Evolutionary conservation across 2,329 filamentous ascomycete species (phyloP), one percentile per base, ranked within the genome.

Genomic region (Sphaerulina musiva): DNA sequence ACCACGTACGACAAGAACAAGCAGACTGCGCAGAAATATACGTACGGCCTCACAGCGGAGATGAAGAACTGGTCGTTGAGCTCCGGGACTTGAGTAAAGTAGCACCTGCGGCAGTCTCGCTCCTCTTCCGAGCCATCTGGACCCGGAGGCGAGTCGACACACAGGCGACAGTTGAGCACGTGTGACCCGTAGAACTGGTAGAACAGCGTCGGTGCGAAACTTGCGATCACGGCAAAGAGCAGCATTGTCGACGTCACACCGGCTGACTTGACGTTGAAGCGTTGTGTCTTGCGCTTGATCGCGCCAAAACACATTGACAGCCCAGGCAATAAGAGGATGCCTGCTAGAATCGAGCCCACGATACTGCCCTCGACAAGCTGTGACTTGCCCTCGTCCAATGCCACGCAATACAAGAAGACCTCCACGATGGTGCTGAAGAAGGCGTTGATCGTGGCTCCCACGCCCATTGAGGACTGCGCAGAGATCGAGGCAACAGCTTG

Each of bases 101-200:
- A 97, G 73, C 93, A 98, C 53, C 91, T 85, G 50, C 88, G 85
- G 68, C 93, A 98, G 69, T 97, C 92, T 55, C 84, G 77, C 42
- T 73, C 71, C 3, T 59, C 46, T 39, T 76, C 72, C n/a, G 66
- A 64, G 4, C 76, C 72, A 59, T 76, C 72, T n/a, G 67, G 64
- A 4, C 76, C 72, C 58, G 83, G 78, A 46, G 80, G 53, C 20
- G 23, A 54, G 23, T 42, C 52, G 48, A 64, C 39, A 66, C 82
- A 85, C 54, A 77, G 71, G 58, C 76, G 81, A 67, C 93, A 98
- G 66, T 89, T 93, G 49, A 98, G 80, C 73, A 98, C 90, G 68
- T 98, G 93, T 46, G 90, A 95, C 63, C 93, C 95, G 70, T 97
- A 97, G 59, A 98, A 95, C 68, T 98, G 92, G 73, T 97, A 98